Percentiles rank a stretch among this genome's conserved stretches.
These are phyloP conservation scores for Tricholoma bakamatsutake DNA, from an alignment of 768 basidiomycete genomes.

Conservation along the genomic window DNA sequence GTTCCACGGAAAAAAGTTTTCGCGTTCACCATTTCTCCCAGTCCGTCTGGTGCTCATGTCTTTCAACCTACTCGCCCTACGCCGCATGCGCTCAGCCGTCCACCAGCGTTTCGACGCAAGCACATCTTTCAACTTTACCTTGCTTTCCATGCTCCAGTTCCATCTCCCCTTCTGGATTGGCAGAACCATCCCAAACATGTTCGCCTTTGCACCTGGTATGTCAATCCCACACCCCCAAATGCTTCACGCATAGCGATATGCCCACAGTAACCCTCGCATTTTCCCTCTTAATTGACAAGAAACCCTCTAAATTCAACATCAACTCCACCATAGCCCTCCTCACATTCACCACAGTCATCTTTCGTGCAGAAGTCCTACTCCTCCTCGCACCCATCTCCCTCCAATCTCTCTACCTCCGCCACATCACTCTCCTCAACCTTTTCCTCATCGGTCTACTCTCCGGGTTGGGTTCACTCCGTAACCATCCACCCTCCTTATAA, in stretches of 20 bases:
- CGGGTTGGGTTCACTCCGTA: constrained; percentile 48
- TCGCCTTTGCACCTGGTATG: constrained; percentile 75
- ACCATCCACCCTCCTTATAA: constrained; percentile 14
- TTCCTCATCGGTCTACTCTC: constrained; percentile 45
- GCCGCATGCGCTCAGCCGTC: constrained; percentile 58
- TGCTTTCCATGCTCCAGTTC: constrained; percentile 81
- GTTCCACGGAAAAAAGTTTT: not conserved
- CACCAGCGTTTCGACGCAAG: constrained; percentile 55
- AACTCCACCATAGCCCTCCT: constrained; percentile 51
- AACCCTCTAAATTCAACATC: constrained; percentile 29
- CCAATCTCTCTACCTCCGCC: constrained; percentile 41
- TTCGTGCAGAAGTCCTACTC: constrained; percentile 75
- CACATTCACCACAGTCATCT: constrained; percentile 59
- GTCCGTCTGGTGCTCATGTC: constrained; percentile 16
- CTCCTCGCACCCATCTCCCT: constrained; percentile 58
- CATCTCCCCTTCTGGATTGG: constrained; percentile 94
- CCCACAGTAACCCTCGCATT: constrained; percentile 56
- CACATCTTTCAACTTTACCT: constrained; percentile 51
- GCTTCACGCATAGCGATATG: no score
- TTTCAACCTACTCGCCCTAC: constrained; percentile 53
- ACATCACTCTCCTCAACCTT: constrained; percentile 37
- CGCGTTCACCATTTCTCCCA: constrained; percentile 33
- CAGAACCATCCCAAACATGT: constrained; percentile 91
- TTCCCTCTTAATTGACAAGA: constrained; percentile 41
- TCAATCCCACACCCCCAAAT: no score